These are phyloP conservation scores for Diaporthe caulivora DNA, from an alignment of 2,329 filamentous ascomycete genomes.

Conservation along the genomic window DNA sequence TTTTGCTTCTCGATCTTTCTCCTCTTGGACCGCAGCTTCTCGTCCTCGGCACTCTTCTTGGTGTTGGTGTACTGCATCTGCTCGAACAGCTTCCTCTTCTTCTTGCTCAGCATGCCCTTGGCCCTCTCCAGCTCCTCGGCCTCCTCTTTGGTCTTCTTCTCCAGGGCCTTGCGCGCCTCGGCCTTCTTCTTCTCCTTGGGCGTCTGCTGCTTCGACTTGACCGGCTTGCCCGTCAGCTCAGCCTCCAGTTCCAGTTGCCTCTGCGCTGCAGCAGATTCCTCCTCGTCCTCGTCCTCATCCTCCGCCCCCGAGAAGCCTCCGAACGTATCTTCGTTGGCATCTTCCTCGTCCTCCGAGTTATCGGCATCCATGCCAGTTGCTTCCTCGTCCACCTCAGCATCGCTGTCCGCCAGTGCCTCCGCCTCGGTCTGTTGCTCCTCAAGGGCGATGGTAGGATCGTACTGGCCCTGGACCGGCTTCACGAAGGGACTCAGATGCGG, in stretches of 20 bases:
- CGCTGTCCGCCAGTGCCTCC: conserved; percentile 76
- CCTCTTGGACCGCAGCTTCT: conserved; percentile 88
- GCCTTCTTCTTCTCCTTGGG: conserved; percentile 74
- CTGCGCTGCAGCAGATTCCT: conserved; percentile 71
- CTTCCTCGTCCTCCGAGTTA: conserved; percentile 58
- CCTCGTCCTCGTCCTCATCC: conserved; percentile 60
- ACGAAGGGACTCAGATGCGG: conserved; percentile 98
- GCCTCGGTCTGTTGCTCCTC: conserved; percentile 90
- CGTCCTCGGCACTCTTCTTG: conserved; percentile 91
- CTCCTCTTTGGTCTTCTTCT: conserved; percentile 79
- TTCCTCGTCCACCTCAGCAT: conserved; percentile 60
- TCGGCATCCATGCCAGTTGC: conserved; percentile 64
- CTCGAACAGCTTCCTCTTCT: conserved; percentile 97
- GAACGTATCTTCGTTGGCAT: conserved; percentile 60
- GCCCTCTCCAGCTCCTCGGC: conserved; percentile 90
- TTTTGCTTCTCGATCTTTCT: conserved; percentile 84
- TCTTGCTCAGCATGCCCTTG: conserved; percentile 98
- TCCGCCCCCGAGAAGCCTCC: conserved; percentile 65
- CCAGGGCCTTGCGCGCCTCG: conserved; percentile 76
- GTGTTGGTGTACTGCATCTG: conserved; percentile 98
- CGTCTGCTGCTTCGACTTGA: conserved; percentile 63
- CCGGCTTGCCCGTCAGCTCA: conserved; percentile 80
- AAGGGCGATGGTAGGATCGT: conserved; percentile 88
- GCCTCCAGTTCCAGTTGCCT: conserved; percentile 94
- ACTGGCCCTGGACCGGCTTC: conserved; percentile 85